Evolutionary conservation across 2,329 filamentous ascomycete species (phyloP), one percentile per base, ranked within the genome.

Genomic region (Sporothrix pseudoabietina): DNA sequence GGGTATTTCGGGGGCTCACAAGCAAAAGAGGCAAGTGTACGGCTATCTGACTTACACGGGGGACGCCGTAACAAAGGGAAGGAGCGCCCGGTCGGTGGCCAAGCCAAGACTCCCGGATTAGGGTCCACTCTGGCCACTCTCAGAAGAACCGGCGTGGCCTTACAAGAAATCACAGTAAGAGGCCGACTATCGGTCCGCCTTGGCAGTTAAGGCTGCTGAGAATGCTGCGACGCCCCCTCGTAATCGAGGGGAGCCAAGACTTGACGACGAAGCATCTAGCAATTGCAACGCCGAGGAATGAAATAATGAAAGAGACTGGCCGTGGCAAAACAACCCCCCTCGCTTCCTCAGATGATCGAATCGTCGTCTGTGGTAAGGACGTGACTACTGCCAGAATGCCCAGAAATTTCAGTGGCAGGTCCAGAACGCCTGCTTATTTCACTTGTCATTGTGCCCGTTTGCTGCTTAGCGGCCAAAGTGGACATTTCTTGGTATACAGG

Each of bases 401-500:
- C 30, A 3, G 10, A 9, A 30, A 30, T 9, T 9, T 39, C 32
- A 19, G 35, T 8, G 57, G 5, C 57, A 19, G 19, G 57, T 35
- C 57, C 57, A 63, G 57, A 63, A 41, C 57, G 57, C 41, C 32
- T 16, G 54, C 26, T 14, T 57, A 57, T 57, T 57, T 32, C 3
- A 63, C 32, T 63, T 63, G 57, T 22, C 57, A 63, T 61, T 35
- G 30, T 39, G 16, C 54, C 54, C 30, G 54, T 30, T 61, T 61
- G 30, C 5, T 63, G 32, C 32, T 41, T 63, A 41, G 57, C 57
- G 57, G 32, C 32, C 57, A 63, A 63, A 63, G 57, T 22, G 57
- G 57, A 22, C 57, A 63, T 41, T 22, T n/a, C 22, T 12, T 7
- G 12, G 10, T 32, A 7, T 8, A 39, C 32, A 22, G 32, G 35